Percentiles rank a stretch among this genome's conserved stretches.
Conservation (phyloP, 2,329 filamentous ascomycete species). For the Curvularia hawaiiensis region DNA sequence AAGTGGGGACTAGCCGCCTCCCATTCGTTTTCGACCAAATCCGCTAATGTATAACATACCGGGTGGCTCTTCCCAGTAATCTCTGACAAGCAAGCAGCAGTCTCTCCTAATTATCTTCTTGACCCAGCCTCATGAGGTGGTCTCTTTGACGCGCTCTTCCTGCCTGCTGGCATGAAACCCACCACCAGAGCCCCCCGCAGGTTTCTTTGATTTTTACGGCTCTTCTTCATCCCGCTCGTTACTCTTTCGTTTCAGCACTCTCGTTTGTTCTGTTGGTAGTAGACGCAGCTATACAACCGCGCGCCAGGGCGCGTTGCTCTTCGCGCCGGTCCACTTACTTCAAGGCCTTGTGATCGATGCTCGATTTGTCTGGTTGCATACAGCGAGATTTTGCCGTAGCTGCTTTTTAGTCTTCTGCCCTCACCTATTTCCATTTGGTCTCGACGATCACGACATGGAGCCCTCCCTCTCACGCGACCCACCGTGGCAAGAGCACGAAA, state of each 20-base stretch:
- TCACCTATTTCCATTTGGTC: conserved; percentile 18
- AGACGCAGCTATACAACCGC: conserved; percentile 33
- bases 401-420: conserved; percentile 41
- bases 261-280: conserved; percentile 41
- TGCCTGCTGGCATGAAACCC: conserved; percentile 39
- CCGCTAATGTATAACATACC: conserved; percentile 26
- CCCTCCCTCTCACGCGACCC: conserved; percentile 44
- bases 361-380: conserved; percentile 45
- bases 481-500: conserved; percentile 55
- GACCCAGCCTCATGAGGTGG: conserved; percentile 21
- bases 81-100: conserved; percentile 19
- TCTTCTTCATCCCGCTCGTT: conserved; percentile 35
- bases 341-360: conserved; percentile 44
- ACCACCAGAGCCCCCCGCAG: conserved; percentile 31
- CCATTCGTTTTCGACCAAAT: conserved; percentile 17
- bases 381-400: conserved; percentile 30
- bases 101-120: conserved; percentile 23
- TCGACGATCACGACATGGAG: conserved; percentile 44
- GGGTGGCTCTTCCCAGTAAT: conserved; percentile 22
- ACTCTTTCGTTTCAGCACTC: conserved; percentile 37
- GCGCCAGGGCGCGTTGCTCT: conserved; percentile 32
- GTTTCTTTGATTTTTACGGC: conserved; percentile 33
- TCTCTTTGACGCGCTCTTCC: conserved; percentile 20
- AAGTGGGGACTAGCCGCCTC: conserved; percentile 20
- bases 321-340: conserved; percentile 41